Percentiles rank a stretch among this genome's conserved stretches.
Conservation (phyloP, 2,329 filamentous ascomycete genomes). For the Fusarium dimerum region DNA sequence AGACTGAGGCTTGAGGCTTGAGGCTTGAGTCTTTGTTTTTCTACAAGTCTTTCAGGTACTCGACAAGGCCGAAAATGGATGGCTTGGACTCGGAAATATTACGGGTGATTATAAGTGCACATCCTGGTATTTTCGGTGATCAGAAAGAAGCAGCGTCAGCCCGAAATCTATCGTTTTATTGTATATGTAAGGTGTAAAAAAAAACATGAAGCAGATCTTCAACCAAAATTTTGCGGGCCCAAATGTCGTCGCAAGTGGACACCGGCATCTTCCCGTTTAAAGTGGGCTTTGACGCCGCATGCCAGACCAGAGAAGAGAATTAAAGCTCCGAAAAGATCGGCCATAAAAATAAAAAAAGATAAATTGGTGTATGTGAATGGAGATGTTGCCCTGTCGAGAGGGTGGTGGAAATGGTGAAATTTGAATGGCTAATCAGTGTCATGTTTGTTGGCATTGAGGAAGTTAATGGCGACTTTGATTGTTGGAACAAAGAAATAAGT, state of each 20-base stretch:
- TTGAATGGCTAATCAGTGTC: no score
- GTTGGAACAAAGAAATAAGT: no score
- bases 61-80: no score
- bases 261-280: background rate
- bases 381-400: background rate
- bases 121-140: no score
- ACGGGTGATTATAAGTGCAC: no score
- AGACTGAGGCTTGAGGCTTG: background rate
- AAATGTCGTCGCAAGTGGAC: background rate
- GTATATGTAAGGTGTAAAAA: background rate
- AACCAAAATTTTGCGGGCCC: background rate
- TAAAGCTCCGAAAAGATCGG: background rate
- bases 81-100: no score
- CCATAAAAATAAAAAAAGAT: background rate
- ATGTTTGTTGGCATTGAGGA: no score
- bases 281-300: background rate
- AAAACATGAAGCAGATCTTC: background rate
- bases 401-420: no score
- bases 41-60: background rate
- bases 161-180: background rate
- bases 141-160: no score
- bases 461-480: no score
- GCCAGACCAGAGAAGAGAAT: background rate
- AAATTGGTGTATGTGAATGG: background rate
- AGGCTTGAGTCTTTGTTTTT: no score